phyloP scores from a whole-genome alignment of 495 filamentous ascomycete species.

The Gamarada debralockiae region DNA sequence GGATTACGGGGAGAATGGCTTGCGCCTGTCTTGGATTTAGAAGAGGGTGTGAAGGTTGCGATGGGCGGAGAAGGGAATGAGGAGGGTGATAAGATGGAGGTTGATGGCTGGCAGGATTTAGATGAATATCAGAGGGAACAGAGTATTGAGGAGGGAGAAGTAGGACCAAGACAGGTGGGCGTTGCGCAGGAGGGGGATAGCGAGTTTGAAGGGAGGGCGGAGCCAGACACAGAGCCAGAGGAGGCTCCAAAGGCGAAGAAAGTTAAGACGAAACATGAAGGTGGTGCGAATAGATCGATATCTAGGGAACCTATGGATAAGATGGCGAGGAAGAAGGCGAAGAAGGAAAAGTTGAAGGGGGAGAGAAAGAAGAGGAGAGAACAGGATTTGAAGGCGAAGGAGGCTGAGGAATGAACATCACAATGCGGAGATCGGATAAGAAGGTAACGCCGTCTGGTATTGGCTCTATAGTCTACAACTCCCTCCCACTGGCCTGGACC shows the following conservation, averaged over 20 bases:
- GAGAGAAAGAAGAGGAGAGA: slow-evolving; percentile 15
- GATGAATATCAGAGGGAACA: slow-evolving; percentile 46
- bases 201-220: slow-evolving; percentile 13
- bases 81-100: slow-evolving; percentile 8
- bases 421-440: not conserved
- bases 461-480: slow-evolving; percentile 21
- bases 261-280: slow-evolving; percentile 12
- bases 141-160: slow-evolving; percentile 36
- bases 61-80: slow-evolving; percentile 12
- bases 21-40: slow-evolving; percentile 13
- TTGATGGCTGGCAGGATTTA: slow-evolving; percentile 48
- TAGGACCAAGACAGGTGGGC: slow-evolving; percentile 23
- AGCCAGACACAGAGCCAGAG: not conserved
- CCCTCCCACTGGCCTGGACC: slow-evolving; percentile 24
- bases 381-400: slow-evolving; percentile 2
- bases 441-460: not conserved
- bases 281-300: not conserved
- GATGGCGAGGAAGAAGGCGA: slow-evolving; percentile 33
- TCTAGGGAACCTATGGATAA: slow-evolving; percentile 26
- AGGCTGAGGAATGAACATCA: slow-evolving; percentile 1
- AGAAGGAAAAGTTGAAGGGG: slow-evolving; percentile 29
- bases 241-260: slow-evolving; percentile 27
- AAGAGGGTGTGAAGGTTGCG: slow-evolving; percentile 13
- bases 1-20: slow-evolving; percentile 37
- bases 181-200: slow-evolving; percentile 27